Evolutionary conservation across 306 rosid genomes (phyloP).

Genomic region (Inga laurina): DNA sequence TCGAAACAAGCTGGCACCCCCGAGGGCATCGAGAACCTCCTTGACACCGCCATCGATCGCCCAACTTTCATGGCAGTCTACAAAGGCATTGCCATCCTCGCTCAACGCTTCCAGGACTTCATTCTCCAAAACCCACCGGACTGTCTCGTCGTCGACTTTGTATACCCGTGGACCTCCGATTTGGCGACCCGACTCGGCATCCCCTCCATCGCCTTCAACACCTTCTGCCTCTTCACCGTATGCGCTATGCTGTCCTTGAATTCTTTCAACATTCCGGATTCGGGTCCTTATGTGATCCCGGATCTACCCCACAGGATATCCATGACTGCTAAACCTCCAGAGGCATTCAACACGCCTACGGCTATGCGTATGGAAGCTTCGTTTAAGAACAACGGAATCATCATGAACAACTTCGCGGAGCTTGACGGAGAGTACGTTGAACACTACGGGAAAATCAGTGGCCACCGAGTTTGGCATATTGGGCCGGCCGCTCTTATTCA

Average conservation of each 20-base stretch:
- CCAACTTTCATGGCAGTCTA: no score
- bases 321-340: neutral
- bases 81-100: neutral
- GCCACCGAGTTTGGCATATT: neutral
- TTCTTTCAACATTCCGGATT: neutral
- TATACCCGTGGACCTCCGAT: neutral
- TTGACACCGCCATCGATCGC: no score
- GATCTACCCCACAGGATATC: neutral
- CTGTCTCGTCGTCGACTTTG: neutral
- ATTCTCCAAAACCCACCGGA: neutral
- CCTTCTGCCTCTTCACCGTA: neutral
- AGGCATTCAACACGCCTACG: neutral
- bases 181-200: neutral
- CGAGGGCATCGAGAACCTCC: no score
- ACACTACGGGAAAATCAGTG: neutral
- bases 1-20: no score
- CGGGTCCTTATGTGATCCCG: no score
- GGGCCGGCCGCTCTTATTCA: neutral
- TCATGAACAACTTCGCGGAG: neutral
- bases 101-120: neutral
- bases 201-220: neutral
- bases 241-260: neutral
- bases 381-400: neutral
- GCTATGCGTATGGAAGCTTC: no score
- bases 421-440: neutral